Evolutionary conservation across 768 basidiomycete species (phyloP).

Genomic region (Piloderma croceum): DNA sequence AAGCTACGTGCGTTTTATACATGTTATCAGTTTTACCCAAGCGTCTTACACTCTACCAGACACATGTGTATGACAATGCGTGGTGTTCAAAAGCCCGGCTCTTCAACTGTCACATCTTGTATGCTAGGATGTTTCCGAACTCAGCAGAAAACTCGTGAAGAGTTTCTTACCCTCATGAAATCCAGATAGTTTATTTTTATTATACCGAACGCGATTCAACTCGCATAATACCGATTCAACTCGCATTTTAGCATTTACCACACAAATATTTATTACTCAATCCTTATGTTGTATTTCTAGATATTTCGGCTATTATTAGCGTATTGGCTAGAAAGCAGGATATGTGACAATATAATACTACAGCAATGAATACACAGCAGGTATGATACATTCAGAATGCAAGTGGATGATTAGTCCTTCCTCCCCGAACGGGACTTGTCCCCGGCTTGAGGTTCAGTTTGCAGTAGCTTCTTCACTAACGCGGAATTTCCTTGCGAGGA

Average conservation of each 20-base stretch:
- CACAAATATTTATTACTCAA: conserved; percentile 1
- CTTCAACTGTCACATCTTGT: conserved; percentile 91
- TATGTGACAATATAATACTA: conserved; percentile 13
- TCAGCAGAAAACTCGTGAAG: conserved; percentile 98
- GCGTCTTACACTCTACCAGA: conserved; percentile 32
- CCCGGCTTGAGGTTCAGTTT: conserved; percentile 52
- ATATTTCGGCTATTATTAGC: not conserved
- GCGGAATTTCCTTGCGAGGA: conserved; percentile 31
- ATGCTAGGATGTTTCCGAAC: conserved; percentile 98
- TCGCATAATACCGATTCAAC: conserved; percentile 41
- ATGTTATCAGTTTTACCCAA: conserved; percentile 7
- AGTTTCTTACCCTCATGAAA: conserved; percentile 87
- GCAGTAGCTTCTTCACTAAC: conserved; percentile 53
- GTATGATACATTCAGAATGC: not conserved
- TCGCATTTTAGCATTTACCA: conserved; percentile 23
- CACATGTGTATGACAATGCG: conserved; percentile 99
- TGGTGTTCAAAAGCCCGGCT: conserved; percentile 97
- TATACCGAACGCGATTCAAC: conserved; percentile 9
- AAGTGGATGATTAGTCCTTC: conserved; percentile 58
- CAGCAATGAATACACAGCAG: conserved; percentile 9
- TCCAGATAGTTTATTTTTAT: conserved; percentile 21
- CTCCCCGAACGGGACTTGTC: conserved; percentile 50
- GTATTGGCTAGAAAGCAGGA: not conserved
- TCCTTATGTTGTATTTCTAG: conserved; percentile 8
- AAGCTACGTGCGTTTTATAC: conserved; percentile 74